These are phyloP conservation scores for Phoma sp. DNA, from an alignment of 2,329 filamentous ascomycete species.

Conservation along the genomic window DNA sequence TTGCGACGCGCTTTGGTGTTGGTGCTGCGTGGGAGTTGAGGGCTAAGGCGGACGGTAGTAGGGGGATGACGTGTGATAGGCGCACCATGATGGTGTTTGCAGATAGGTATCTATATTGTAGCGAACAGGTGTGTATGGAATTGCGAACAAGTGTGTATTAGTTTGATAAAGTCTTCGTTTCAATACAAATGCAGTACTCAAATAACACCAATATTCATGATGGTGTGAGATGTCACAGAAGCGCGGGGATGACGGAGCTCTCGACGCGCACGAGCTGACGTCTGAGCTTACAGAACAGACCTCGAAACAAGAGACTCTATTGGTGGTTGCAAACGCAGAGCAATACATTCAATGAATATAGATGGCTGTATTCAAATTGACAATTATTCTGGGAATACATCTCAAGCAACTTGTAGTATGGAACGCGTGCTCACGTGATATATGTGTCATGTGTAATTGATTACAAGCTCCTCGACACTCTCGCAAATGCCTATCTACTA, in stretches of 20 bases:
- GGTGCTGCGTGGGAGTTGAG: conserved; percentile 21
- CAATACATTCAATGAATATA: neutral
- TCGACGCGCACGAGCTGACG: conserved; percentile 13
- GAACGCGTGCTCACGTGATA: conserved; percentile 9
- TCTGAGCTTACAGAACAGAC: neutral
- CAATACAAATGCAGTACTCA: too few relatives aligned
- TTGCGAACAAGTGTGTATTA: too few relatives aligned
- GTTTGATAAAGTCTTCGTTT: too few relatives aligned
- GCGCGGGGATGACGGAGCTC: conserved; percentile 4
- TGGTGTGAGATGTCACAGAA: neutral
- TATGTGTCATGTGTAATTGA: neutral
- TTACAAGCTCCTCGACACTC: too few relatives aligned
- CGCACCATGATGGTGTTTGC: conserved; percentile 20
- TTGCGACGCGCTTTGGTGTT: conserved; percentile 45
- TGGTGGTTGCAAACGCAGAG: neutral
- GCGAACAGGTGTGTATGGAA: neutral
- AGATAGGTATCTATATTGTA: too few relatives aligned
- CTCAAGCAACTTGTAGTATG: neutral
- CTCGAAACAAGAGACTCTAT: neutral
- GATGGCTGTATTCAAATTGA: neutral
- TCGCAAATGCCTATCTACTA: too few relatives aligned
- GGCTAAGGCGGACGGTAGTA: conserved; percentile 30
- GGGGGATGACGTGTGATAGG: conserved; percentile 16
- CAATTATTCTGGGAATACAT: neutral
- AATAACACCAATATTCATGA: neutral